Evolutionary conservation across 2,329 filamentous ascomycete genomes (phyloP).

Genomic region (Triangularia setosa): DNA sequence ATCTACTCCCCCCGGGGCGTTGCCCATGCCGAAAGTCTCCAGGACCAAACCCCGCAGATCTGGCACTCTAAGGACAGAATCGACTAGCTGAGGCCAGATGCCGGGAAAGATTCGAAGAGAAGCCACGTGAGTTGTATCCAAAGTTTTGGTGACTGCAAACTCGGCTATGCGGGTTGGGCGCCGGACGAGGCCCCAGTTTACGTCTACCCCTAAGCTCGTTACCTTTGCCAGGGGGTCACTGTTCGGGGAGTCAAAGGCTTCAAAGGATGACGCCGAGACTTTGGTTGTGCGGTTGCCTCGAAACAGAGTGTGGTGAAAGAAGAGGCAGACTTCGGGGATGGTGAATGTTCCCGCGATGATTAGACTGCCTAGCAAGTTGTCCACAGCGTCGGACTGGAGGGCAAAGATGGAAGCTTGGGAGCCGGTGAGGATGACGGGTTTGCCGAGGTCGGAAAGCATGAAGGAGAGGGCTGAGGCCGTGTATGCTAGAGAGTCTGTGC

Average conservation of each 20-base stretch:
- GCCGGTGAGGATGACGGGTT: slow-evolving; percentile 83
- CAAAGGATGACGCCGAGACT: slow-evolving; percentile 79
- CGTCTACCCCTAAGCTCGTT: slow-evolving; percentile 73
- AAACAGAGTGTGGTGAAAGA: slow-evolving; percentile 89
- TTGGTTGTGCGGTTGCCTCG: slow-evolving; percentile 86
- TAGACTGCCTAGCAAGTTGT: slow-evolving; percentile 82
- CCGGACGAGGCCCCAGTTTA: slow-evolving; percentile 74
- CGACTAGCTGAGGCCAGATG: slow-evolving; percentile 90
- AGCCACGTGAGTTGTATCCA: slow-evolving; percentile 85
- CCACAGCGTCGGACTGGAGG: slow-evolving; percentile 84
- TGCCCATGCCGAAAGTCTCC: slow-evolving; percentile 91
- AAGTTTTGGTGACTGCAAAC: slow-evolving; percentile 68
- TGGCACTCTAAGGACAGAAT: slow-evolving; percentile 74
- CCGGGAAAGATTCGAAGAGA: slow-evolving; percentile 88
- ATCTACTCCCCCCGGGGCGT: slow-evolving; percentile 78
- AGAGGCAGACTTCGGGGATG: slow-evolving; percentile 88
- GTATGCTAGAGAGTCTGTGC: slow-evolving; percentile 85
- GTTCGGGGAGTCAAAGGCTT: slow-evolving; percentile 88
- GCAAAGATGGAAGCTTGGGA: slow-evolving; percentile 84
- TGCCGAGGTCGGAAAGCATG: slow-evolving; percentile 87
- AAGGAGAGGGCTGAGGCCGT: slow-evolving; percentile 88
- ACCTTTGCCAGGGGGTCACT: slow-evolving; percentile 76
- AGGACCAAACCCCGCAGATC: slow-evolving; percentile 76
- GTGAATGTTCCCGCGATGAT: slow-evolving; percentile 90
- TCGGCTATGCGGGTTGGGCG: slow-evolving; percentile 70